phyloP scores from a whole-genome alignment of 441 rosid species.

The Euphorbia corollata region DNA sequence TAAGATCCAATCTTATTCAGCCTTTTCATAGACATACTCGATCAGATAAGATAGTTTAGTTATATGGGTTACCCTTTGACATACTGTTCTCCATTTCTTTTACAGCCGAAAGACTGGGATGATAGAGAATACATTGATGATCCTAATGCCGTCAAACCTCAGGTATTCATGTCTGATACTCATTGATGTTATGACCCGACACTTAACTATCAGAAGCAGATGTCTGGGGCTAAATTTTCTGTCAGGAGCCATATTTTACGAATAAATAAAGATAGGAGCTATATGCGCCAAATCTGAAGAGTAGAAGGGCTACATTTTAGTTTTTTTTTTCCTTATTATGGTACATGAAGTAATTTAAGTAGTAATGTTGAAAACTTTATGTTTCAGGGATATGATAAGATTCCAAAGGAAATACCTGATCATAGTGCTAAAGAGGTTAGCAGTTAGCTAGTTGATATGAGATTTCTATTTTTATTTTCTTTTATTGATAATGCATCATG shows the following conservation, averaged over 20 bases:
- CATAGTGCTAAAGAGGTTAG: constrained; percentile 70
- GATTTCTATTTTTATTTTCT: not conserved
- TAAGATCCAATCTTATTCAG: not conserved
- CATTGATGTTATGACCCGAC: not conserved
- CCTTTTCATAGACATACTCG: not conserved
- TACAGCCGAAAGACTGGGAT: constrained; percentile 92
- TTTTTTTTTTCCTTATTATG: not conserved
- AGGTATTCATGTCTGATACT: constrained; percentile 38
- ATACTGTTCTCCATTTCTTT: not conserved
- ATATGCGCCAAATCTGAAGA: not conserved
- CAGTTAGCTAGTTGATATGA: constrained; percentile 33
- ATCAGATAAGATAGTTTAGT: not conserved
- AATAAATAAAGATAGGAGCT: not conserved
- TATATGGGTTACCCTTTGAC: not conserved
- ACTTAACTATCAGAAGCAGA: not conserved
- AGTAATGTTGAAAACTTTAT: constrained; percentile 12
- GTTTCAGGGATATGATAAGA: constrained; percentile 64
- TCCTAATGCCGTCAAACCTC: constrained; percentile 68
- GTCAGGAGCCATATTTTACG: not conserved
- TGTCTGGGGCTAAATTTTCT: not conserved
- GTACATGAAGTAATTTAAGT: not conserved
- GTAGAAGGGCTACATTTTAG: not conserved
- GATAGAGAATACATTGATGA: constrained; percentile 83
- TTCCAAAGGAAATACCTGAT: constrained; percentile 66
- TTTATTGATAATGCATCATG: not conserved